Conservation (phyloP, 2,329 filamentous ascomycete species). For the Cladophialophora yegresii region DNA sequence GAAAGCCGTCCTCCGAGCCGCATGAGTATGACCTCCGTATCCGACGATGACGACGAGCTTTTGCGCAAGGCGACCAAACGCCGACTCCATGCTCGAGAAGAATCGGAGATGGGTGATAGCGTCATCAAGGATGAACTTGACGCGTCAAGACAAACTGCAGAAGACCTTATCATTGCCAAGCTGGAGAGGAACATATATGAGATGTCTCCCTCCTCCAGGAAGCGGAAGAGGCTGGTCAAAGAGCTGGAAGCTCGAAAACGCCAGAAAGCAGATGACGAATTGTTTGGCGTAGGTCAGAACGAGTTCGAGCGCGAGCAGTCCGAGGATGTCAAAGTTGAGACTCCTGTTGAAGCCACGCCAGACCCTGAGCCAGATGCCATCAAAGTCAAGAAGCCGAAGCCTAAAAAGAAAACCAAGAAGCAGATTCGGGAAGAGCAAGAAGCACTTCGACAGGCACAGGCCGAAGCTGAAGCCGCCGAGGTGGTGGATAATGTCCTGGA, state of each 20-base stretch:
- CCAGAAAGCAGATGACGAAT: conserved; percentile 79
- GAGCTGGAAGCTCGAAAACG: conserved; percentile 73
- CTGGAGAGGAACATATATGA: conserved; percentile 46
- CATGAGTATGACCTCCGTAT: conserved; percentile 56
- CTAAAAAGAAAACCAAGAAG: conserved; percentile 72
- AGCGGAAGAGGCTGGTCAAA: conserved; percentile 73
- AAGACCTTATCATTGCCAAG: conserved; percentile 37
- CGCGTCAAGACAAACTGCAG: conserved; percentile 29
- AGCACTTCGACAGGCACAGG: conserved; percentile 58
- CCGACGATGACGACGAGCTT: conserved; percentile 55
- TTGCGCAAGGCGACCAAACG: conserved; percentile 35
- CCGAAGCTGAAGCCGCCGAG: conserved; percentile 50
- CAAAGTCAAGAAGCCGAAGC: conserved; percentile 54
- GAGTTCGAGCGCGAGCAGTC: conserved; percentile 57
- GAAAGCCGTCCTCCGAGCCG: conserved; percentile 81
- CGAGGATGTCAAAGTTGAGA: conserved; percentile 46
- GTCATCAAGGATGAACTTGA: conserved; percentile 36
- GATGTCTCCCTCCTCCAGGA: conserved; percentile 60
- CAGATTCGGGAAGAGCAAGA: conserved; percentile 70
- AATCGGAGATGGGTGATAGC: conserved; percentile 36
- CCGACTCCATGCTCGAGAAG: conserved; percentile 34
- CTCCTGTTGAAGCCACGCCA: conserved; percentile 41
- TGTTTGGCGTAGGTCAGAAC: conserved; percentile 66
- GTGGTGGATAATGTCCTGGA: conserved; percentile 41
- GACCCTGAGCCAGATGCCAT: conserved; percentile 37